Conservation (phyloP, 2,329 filamentous ascomycete genomes). For the Diplodia scrobiculata region DNA sequence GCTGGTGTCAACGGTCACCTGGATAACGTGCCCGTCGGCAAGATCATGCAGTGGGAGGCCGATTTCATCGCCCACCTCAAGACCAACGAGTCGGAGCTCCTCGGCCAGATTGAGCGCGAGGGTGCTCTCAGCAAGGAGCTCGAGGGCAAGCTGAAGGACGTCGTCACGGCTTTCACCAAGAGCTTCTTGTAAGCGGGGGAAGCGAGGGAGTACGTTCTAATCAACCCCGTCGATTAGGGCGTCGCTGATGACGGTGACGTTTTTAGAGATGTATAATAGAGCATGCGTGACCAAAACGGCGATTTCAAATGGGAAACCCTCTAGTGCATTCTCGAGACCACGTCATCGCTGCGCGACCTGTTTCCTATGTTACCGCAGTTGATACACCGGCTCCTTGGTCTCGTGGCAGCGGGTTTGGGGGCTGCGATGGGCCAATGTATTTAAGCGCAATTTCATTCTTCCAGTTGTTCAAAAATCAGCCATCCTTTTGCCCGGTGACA, state of each 20-base stretch:
- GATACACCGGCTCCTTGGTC: conserved; percentile 29
- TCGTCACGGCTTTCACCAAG: conserved; percentile 84
- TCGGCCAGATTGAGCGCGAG: conserved; percentile 90
- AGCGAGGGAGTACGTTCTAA: conserved; percentile 29
- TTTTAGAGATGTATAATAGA: conserved; percentile 40
- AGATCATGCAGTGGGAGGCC: conserved; percentile 90
- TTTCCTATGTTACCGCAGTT: conserved; percentile 30
- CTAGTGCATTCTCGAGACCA: conserved; percentile 28
- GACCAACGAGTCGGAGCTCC: conserved; percentile 82
- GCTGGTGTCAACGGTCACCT: conserved; percentile 98
- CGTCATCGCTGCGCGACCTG: conserved; percentile 28
- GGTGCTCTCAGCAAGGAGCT: conserved; percentile 93
- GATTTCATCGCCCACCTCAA: conserved; percentile 93
- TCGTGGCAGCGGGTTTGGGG: conserved; percentile 22
- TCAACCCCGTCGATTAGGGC: conserved; percentile 22
- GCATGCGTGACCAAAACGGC: conserved; percentile 45
- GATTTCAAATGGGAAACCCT: conserved; percentile 37
- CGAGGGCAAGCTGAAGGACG: conserved; percentile 78
- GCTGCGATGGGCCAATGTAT: conserved; percentile 27
- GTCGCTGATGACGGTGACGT: conserved; percentile 29
- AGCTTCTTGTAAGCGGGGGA: conserved; percentile 65
- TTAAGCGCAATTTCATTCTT: conserved; percentile 29
- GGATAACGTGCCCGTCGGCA: conserved; percentile 82
- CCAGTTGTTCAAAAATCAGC: conserved; percentile 11
- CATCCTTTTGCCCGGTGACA: conserved; percentile 17